phyloP scores from a whole-genome alignment of 768 basidiomycete genomes.

The Pholiota microspora region DNA sequence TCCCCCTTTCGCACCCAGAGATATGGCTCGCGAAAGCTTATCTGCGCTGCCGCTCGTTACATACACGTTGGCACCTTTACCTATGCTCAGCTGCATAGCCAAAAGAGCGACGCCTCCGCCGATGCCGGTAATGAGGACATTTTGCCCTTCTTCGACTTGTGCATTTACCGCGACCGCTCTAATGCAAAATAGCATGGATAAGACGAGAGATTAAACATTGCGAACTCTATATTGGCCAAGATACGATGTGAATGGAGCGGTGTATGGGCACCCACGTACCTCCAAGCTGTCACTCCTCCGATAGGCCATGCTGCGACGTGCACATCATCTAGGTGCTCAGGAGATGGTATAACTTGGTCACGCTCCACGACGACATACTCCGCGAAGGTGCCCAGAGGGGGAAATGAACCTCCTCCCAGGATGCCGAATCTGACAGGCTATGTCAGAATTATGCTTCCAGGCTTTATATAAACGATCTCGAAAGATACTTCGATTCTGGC shows the following conservation, averaged over 20 bases:
- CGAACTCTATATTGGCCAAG: not conserved
- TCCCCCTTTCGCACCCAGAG: conserved; percentile 75
- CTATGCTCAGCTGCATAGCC: conserved; percentile 73
- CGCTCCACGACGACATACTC: conserved; percentile 76
- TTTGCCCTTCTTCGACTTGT: conserved; percentile 57
- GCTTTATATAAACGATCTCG: not conserved
- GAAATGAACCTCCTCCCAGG: conserved; percentile 56
- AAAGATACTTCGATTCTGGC: conserved; percentile 58
- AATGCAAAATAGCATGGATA: not conserved
- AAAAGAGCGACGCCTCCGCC: conserved; percentile 83
- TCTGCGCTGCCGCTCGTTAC: conserved; percentile 71
- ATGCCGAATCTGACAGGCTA: conserved; percentile 51
- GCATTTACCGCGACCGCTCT: conserved; percentile 72
- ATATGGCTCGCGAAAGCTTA: conserved; percentile 66
- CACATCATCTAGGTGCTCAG: conserved; percentile 63
- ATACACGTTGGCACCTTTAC: conserved; percentile 76
- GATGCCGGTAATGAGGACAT: conserved; percentile 78
- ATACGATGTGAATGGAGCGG: not conserved
- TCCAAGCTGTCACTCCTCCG: conserved; percentile 80
- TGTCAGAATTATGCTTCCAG: not conserved
- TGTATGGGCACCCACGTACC: conserved; percentile 40
- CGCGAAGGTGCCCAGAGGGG: conserved; percentile 67
- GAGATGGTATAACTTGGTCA: conserved; percentile 62
- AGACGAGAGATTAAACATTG: not conserved
- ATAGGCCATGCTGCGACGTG: conserved; percentile 78